A percentile compares a stretch with the other conserved stretches of the same genome.
phyloP scores from a whole-genome alignment of 2,329 filamentous ascomycete genomes.

The Xylaria sp. region DNA sequence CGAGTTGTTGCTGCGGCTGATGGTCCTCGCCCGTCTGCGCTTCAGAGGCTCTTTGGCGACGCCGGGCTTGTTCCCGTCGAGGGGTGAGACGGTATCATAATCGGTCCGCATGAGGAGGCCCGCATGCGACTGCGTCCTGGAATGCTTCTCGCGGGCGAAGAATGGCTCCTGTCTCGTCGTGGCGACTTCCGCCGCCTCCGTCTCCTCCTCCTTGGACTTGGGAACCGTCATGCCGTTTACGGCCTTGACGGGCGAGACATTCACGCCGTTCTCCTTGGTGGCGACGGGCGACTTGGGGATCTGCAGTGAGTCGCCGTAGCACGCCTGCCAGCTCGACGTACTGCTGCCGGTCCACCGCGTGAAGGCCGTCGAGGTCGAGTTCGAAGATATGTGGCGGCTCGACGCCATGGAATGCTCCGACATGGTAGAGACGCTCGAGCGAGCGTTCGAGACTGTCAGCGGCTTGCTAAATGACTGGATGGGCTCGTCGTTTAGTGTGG shows the following conservation, averaged over 20 bases:
- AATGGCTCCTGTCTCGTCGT: conserved; percentile 15
- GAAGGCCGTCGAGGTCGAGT: conserved; percentile 56
- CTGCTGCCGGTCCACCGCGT: conserved; percentile 59
- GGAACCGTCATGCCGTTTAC: conserved; percentile 1
- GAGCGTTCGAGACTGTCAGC: conserved; percentile 42
- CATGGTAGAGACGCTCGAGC: conserved; percentile 55
- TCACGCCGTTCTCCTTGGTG: conserved; percentile 23
- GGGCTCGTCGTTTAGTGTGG: conserved; percentile 37
- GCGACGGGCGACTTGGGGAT: conserved; percentile 3
- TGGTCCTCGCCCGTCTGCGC: conserved; percentile 38
- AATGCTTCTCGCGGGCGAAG: conserved; percentile 33
- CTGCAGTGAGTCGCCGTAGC: conserved; percentile 20
- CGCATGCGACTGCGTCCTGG: conserved; percentile 36
- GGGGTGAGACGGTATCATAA: conserved; percentile 13
- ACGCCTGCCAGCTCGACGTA: conserved; percentile 38
- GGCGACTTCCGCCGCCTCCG: conserved; percentile 2
- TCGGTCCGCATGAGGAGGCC: conserved; percentile 27
- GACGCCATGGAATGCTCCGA: conserved; percentile 50
- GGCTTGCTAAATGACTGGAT: conserved; percentile 39
- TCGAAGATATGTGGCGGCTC: conserved; percentile 56
- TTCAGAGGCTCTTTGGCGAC: conserved; percentile 25
- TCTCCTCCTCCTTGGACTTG: conserved; percentile 13
- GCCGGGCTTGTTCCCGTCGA: conserved; percentile 21
- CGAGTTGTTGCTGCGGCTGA: conserved; percentile 34
- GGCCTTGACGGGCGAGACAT: conserved; percentile 11